Evolutionary conservation across 2,329 filamentous ascomycete genomes (phyloP).

Genomic region (Bimuria novae-zelandiae): DNA sequence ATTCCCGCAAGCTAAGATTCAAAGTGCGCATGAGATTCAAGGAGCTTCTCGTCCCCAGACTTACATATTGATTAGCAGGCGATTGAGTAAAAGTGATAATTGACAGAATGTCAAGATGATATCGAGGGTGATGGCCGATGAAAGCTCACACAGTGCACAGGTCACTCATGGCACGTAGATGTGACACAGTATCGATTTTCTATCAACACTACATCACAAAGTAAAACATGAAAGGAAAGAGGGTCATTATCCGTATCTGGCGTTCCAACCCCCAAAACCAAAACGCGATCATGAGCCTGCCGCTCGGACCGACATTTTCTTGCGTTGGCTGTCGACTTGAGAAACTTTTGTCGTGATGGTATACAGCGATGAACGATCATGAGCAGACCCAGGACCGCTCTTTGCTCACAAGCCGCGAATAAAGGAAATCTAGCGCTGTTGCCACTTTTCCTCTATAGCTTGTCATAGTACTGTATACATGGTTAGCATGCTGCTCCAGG

Average conservation of each 20-base stretch:
- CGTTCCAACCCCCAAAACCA: constrained; percentile 32
- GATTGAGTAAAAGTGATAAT: no score
- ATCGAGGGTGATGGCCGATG: background rate
- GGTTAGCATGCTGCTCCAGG: constrained; percentile 47
- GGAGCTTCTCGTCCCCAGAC: no score
- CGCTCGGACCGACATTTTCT: constrained; percentile 47
- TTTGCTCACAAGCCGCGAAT: constrained; percentile 36
- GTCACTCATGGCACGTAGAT: constrained; percentile 18
- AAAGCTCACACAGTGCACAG: no score
- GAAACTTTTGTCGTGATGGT: constrained; percentile 34
- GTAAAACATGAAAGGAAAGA: constrained; percentile 41
- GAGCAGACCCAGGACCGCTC: constrained; percentile 42
- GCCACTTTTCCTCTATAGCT: constrained; percentile 73
- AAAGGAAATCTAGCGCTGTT: constrained; percentile 52
- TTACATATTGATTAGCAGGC: no score
- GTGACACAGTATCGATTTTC: constrained; percentile 38
- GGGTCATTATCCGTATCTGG: constrained; percentile 42
- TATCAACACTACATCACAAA: constrained; percentile 42
- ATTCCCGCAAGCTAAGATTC: no score
- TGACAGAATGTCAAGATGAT: background rate
- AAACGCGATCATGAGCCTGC: constrained; percentile 33
- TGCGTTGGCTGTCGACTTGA: constrained; percentile 37
- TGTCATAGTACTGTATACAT: constrained; percentile 86
- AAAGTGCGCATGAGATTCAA: no score
- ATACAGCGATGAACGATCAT: constrained; percentile 41